Evolutionary conservation across 192 early-diverging fungal species (phyloP).

Genomic region (Phycomyces blakesleeanus): DNA sequence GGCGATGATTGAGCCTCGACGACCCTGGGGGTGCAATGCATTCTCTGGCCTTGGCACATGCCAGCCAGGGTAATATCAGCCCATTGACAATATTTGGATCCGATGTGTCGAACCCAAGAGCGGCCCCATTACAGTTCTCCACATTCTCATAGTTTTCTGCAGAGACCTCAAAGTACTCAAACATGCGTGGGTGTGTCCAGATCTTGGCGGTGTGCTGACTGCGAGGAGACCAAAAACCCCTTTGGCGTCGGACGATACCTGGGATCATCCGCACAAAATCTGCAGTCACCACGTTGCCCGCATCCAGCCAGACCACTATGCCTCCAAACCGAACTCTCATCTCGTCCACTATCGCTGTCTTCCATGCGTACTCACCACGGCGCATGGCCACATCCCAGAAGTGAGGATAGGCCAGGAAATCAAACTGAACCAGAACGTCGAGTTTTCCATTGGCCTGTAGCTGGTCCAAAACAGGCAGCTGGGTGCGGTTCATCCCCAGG

Average conservation of each 20-base stretch:
- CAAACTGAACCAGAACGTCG: constrained; percentile 41
- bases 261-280: constrained; percentile 46
- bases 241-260: constrained; percentile 31
- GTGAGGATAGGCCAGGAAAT: constrained; percentile 41
- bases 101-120: constrained; percentile 38
- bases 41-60: constrained; percentile 38
- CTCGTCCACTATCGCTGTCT: constrained; percentile 50
- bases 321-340: constrained; percentile 40
- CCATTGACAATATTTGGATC: constrained; percentile 34
- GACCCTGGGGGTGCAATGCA: constrained; percentile 52
- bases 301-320: constrained; percentile 48
- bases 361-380: constrained; percentile 55
- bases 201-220: constrained; percentile 28
- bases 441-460: constrained; percentile 39
- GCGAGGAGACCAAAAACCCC: constrained; percentile 50
- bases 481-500: constrained; percentile 44
- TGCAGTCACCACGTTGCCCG: constrained; percentile 41
- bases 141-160: constrained; percentile 30
- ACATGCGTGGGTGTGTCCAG: constrained; percentile 49
- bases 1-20: constrained; percentile 45
- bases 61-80: constrained; percentile 42
- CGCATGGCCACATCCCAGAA: constrained; percentile 51
- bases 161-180: constrained; percentile 37
- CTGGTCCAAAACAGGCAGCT: constrained; percentile 38
- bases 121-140: constrained; percentile 47